Base-by-base conservation (phyloP, 2,329 filamentous ascomycete species). In the Grosmannia clavigera region DNA sequence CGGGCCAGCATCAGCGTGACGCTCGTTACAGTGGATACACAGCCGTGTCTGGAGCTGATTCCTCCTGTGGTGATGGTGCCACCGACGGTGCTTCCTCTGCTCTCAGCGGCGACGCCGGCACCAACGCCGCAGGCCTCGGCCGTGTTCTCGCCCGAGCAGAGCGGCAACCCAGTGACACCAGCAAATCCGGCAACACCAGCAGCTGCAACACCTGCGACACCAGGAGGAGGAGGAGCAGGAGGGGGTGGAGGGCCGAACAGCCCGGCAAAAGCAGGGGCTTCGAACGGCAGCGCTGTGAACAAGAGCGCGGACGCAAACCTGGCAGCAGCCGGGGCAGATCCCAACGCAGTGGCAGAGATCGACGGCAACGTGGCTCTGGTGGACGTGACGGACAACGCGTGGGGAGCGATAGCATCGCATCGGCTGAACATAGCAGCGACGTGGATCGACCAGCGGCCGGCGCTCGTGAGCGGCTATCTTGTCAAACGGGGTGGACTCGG, bases 301-400 rank as follows among this genome's bases (percentile, higher is more conserved):
- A 81, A 80, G 0, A 78, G 79, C 0, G 73, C 76, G 64, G 58
- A 58, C 27, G 56, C 60, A 38, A 35, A 25, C 19, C 60, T 65
- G 14, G 58, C 64, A 1, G 57, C 64, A 2, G 61, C 63, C 4
- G 64, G 58, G 9, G 48, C 63, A n/a, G 64, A 65, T 50, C 64
- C 71, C 19, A 78, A 83, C 27, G 62, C 69, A 9, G 64, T 64
- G 3, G 71, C 74, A 5, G 71, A 72, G 12, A 65, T 69, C 66
- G 73, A 79, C 55, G 76, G 77, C 1, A 87, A 92, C 61, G 82
- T 86, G 0, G 81, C 86, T 25, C 79, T 95, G 12, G 74, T 88
- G 22, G 88, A 94, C 67, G 72, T 82, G 2, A 84, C 84, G 1
- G 89, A 94, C 66, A 86, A 89, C 64, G 87, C 82, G 0, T 92